Base-by-base conservation (phyloP, 805 yeast genomes). In the Schwanniomyces occidentalis region DNA sequence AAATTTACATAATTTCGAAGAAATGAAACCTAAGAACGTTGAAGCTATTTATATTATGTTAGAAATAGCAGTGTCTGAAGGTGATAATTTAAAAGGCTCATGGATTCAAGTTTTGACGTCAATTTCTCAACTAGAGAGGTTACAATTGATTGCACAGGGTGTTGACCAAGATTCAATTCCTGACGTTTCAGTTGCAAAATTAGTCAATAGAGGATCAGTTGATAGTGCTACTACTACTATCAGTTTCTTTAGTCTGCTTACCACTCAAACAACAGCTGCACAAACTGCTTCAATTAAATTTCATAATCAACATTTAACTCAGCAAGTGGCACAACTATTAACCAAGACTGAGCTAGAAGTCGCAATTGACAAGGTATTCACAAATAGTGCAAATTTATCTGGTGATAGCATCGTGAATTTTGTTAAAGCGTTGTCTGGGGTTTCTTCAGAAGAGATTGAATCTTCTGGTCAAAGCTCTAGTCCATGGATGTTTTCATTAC, bases 401-500 rank as follows among this genome's bases (percentile, higher is more conserved):
- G 96, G 96, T 37, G 82, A 76, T 32, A 95, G 91, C 3, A 91
- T 95, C 42, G 79, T 85, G 36, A 83, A 80, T 38, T 93, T 95
- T 63, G 95, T 95, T 33, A 78, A 74, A 36, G 95, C 97, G 0
- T 69, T 93, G 42, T 79, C 95, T 4, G 85, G 79, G 40, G 95
- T 93, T 17, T 85, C 96, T 0, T 67, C 78, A 26, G 97, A 90
- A 51, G 99, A 93, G 58, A 88, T 93, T 42, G 89, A 85, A 43
- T 83, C 95, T 0, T 84, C 95, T 1, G 90, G 89, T 5, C 80
- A 79, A 51, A 81, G 90, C 27, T 69, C 75, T 5, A 80, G 86
- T 42, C 99, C 98, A 24, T 73, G 99, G 56, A 82, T 88, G 63
- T 95, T 87, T 55, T 86, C 98, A 0, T 65, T 93, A 44, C 98